Percentiles rank a stretch among this genome's conserved stretches.
phyloP scores from a whole-genome alignment of 495 filamentous ascomycete species.

The Penicillium atrosanguineum region DNA sequence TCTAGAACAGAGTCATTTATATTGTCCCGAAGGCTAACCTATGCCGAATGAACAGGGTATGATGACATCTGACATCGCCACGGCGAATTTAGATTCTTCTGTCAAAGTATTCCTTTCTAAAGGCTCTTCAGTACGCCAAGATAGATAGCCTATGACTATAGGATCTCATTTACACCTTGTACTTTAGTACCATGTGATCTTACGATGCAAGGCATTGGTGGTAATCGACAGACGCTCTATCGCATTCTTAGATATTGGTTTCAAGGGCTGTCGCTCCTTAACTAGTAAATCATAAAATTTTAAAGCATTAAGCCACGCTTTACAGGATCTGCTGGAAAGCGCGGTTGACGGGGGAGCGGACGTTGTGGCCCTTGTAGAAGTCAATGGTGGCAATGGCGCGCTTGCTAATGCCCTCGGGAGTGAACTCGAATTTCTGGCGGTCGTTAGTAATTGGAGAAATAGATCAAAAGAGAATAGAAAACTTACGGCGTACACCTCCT shows the following conservation, averaged over 20 bases:
- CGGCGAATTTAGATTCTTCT: too few relatives aligned
- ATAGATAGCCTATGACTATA: too few relatives aligned
- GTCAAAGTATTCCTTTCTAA: too few relatives aligned
- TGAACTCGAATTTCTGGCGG: conserved; percentile 95
- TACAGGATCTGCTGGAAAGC: conserved; percentile 56
- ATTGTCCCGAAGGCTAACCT: too few relatives aligned
- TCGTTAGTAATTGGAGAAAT: conserved; percentile 2
- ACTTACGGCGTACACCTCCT: conserved; percentile 92
- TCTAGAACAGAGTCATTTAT: too few relatives aligned
- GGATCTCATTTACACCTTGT: not conserved
- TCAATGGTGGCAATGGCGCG: conserved; percentile 86
- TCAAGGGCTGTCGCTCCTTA: conserved; percentile 22
- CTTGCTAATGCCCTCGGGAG: conserved; percentile 92
- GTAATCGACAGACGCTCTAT: conserved; percentile 23
- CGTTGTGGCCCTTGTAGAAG: conserved; percentile 91
- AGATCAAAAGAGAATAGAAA: not conserved
- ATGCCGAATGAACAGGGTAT: too few relatives aligned
- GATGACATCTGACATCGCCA: too few relatives aligned
- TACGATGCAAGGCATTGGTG: not conserved
- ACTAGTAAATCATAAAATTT: conserved; percentile 31
- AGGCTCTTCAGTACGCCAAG: too few relatives aligned
- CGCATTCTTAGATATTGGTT: conserved; percentile 23
- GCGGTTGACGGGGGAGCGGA: conserved; percentile 93
- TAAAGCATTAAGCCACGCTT: conserved; percentile 18
- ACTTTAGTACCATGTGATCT: not conserved